Base-by-base conservation (phyloP, 257 asterid species). In the Solanum megistacrolobum region DNA sequence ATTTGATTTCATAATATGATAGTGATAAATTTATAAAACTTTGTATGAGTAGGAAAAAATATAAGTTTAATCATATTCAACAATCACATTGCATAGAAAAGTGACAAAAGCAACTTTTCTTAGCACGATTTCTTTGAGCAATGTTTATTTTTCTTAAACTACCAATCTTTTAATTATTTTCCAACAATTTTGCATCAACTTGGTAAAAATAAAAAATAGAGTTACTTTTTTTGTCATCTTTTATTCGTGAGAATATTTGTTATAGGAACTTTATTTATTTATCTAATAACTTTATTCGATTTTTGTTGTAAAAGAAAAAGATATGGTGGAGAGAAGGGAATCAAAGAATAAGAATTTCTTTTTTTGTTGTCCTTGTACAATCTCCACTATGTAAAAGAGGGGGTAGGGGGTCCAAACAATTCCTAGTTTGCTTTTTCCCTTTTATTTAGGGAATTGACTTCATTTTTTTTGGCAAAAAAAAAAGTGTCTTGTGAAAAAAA, bases 311-410 rank as follows among this genome's bases (percentile, higher is more conserved):
- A 83, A 27, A 76, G 65, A 12, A 52, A 55, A 87, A 43, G 69
- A 76, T 32, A 81, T 89, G 84, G 89, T 36, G 79, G 89, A 88
- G 72, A 83, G 58, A 86, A 88, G 84, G 86, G 92, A 48, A 88
- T 88, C 92, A 90, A 88, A 46, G 92, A 90, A 90, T 90, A 90
- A 78, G 92, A 88, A 88, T 90, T 87, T 87, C 31, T 65, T 21
- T 12, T 72, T 27, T 27, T 20, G 66, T 79, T 82, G 52, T 83
- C 73, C 20, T 39, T 60, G 75, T 48, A 58, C 62, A 84, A 83
- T 79, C 41, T 84, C 91, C 92, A 90, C 92, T 76, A 76, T 48
- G 83, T 83, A 71, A 88, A 90, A 85, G 69, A 86, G 85, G 41
- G 60, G 69, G 85, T 27, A 9, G 18, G 66, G 84, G 38, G 60